Evolutionary conservation across 306 rosid genomes (phyloP), one percentile per base, ranked within the genome.

Genomic region (Neltuma alba): DNA sequence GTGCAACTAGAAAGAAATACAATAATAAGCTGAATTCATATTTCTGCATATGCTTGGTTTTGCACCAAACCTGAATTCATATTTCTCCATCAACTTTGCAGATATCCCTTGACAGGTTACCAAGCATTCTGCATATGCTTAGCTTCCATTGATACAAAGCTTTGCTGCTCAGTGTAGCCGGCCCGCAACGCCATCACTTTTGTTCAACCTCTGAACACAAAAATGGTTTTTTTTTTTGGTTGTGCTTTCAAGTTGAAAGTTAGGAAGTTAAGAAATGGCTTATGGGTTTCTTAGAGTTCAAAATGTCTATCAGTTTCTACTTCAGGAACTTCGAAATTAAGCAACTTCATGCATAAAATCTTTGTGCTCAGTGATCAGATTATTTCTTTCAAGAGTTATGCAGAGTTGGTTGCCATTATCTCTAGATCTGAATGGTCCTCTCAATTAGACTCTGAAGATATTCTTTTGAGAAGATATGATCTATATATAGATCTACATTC

Each of bases 61-160:
- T 55, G 6, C 64, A 57, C 18, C 64, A 25, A 60, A 60, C 16
- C 37, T 60, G 37, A 60, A 14, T 28, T 45, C 60, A 37, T 67
- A 23, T 78, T 76, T 57, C 68, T 76, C 64, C 70, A 58, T 28
- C 73, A 44, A 25, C 4, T 77, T 6, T 72, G 86, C 92, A 92
- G 97, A 83, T 89, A 91, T 88, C 99, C 97, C 55, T 78, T 94
- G 92, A 94, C 99, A 57, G 99, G 97, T 80, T 94, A 91, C 86
- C 99, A 94, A 72, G 99, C 99, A 14, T 94, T 94, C 81, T 91
- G 95, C 88, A 89, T 92, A 38, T 88, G 95, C 44, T 78, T 94
- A 82, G 95, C 97, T 78, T 91, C 99, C 74, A 86, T 94, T 73
- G 99, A 92, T 85, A 71, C 95, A 44, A 94, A 92, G 86, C 93